These are phyloP conservation scores for Phytophthora hybrid DNA, from an alignment of 352 stramenopile species.

Conservation along the genomic window DNA sequence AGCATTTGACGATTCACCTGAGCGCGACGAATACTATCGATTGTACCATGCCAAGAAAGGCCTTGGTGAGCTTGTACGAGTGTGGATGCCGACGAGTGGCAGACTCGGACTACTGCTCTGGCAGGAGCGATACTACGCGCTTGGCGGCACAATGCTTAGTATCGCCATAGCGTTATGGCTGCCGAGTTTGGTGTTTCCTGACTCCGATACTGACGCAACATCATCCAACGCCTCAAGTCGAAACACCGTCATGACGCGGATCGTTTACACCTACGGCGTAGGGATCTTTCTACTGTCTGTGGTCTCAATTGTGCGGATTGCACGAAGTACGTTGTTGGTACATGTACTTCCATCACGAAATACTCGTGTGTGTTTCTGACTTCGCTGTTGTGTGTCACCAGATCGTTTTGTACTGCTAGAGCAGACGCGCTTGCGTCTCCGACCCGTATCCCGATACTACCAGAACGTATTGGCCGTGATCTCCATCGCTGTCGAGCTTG, in stretches of 20 bases:
- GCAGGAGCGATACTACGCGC: constrained; percentile 52
- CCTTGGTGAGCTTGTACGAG: constrained; percentile 49
- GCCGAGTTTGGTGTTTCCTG: constrained; percentile 3
- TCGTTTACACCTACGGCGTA: constrained; percentile 51
- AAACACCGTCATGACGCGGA: constrained; percentile 49
- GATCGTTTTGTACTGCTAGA: constrained; percentile 66
- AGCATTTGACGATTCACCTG: constrained; percentile 42
- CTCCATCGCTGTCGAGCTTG: constrained; percentile 55
- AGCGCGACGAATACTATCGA: constrained; percentile 53
- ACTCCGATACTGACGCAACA: constrained; percentile 1
- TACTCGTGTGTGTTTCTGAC: background rate
- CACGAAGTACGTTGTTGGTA: constrained; percentile 37
- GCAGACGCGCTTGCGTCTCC: constrained; percentile 57
- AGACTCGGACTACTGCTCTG: constrained; percentile 57
- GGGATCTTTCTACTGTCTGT: constrained; percentile 45
- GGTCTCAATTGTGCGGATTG: constrained; percentile 50
- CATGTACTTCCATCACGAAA: background rate
- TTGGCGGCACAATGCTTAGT: constrained; percentile 43
- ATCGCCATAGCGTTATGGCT: constrained; percentile 19
- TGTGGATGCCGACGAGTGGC: constrained; percentile 73
- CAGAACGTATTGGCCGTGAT: constrained; percentile 55
- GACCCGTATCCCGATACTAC: constrained; percentile 57
- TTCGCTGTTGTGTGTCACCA: constrained; percentile 25
- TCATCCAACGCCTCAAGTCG: constrained; percentile 13
- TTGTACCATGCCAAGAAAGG: constrained; percentile 54